Base-by-base conservation (phyloP, 73 alveolate genomes). In the Paramecium pentaurelia region DNA sequence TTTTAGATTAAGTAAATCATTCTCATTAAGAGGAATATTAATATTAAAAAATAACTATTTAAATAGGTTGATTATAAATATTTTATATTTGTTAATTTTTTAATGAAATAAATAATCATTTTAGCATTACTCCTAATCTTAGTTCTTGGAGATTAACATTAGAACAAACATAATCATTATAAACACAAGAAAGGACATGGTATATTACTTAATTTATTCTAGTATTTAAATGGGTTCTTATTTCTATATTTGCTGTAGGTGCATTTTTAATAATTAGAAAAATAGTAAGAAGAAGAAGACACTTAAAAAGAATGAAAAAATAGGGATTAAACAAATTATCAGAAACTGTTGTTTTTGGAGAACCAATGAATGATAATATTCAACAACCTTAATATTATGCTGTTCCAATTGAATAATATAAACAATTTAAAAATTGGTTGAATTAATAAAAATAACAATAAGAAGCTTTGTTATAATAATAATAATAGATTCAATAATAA, bases 111-210 rank as follows among this genome's bases (percentile, higher is more conserved):
- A 64, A 64, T 64, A 11, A 32, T 64, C 51, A 64, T 64, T 64
- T 32, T 64, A 32, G 84, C 84, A 4, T 28, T 64, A 64, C 84
- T 64, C 45, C 84, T 64, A 64, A 64, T 64, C 84, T 64, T 64
- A 36, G 84, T 64, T 64, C 84, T 64, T 32, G 84, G 84, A 34
- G 84, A 64, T 34, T 28, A 20, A 32, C 84, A 34, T 64, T 28
- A 64, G 14, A 9, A 32, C 12, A 34, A 64, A 6, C 84, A 34
- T 4, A 34, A 64, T 12, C 84, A 34, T 25, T 20, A 64, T 14
- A 64, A 27, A 6, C 84, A 64, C 32, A 64, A 64, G 9, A 64
- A 34, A 64, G 84, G 45, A 54, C 70, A 54, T 64, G 84, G 84
- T 64, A 28, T 28, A 12, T 7, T 1, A 64, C 1, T 64, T 20